Evolutionary conservation across 2,329 filamentous ascomycete genomes (phyloP).

Genomic region (Drechslerella stenobrocha): DNA sequence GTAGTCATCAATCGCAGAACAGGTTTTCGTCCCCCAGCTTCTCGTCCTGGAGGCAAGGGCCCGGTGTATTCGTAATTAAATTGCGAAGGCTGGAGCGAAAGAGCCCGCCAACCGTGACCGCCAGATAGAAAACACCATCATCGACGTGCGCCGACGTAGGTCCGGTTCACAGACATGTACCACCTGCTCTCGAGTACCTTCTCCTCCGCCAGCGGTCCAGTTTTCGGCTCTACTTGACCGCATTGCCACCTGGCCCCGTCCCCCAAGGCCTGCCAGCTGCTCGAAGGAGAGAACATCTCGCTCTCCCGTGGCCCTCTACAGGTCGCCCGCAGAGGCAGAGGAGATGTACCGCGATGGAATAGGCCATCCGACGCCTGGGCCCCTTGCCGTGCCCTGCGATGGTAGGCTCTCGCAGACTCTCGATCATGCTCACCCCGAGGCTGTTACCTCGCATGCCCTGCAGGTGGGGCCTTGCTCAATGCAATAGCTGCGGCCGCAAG

Average conservation of each 20-base stretch:
- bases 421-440: background rate
- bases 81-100: constrained; percentile 31
- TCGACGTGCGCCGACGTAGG: too few species aligned
- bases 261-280: background rate
- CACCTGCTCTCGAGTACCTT: too few species aligned
- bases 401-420: background rate
- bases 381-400: background rate
- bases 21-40: background rate
- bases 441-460: constrained; percentile 6
- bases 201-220: background rate
- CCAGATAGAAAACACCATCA: constrained; percentile 10
- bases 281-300: background rate
- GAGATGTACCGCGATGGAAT: background rate
- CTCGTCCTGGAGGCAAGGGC: constrained; percentile 34
- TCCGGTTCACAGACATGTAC: too few species aligned
- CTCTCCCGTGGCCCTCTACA: background rate
- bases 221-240: constrained; percentile 4
- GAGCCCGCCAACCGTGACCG: background rate
- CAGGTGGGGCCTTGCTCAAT: background rate
- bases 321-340: background rate
- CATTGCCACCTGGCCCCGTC: constrained; percentile 5
- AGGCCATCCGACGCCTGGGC: too few species aligned
- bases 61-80: constrained; percentile 46
- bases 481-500: constrained; percentile 3
- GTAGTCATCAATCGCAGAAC: background rate